Percentiles rank a stretch among this genome's conserved stretches.
Conservation (phyloP, 495 filamentous ascomycete genomes). For the Aspergillus incahuasiensis region DNA sequence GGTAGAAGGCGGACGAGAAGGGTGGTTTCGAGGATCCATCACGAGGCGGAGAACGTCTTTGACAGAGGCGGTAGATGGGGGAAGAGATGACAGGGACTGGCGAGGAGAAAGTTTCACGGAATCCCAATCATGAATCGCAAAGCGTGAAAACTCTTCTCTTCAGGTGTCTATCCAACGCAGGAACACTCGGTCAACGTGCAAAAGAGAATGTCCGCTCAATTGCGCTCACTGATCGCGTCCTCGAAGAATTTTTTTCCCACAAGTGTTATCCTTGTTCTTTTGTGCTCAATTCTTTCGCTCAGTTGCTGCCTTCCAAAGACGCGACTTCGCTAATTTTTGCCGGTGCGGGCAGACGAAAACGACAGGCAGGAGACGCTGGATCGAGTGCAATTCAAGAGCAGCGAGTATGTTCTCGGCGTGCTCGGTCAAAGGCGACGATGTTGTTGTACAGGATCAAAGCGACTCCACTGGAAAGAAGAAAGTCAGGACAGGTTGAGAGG, state of each 20-base stretch:
- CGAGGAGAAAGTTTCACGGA: constrained; percentile 34
- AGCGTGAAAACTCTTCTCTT: constrained; percentile 18
- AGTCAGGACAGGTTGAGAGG: constrained; percentile 31
- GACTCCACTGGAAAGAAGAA: constrained; percentile 30
- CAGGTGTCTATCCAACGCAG: constrained; percentile 18
- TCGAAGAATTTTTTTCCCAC: constrained; percentile 13
- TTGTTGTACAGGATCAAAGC: constrained; percentile 27
- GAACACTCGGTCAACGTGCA: constrained; percentile 1
- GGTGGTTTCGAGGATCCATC: constrained; percentile 53
- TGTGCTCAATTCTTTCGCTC: constrained; percentile 12
- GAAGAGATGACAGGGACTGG: constrained; percentile 25
- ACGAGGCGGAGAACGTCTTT: constrained; percentile 27
- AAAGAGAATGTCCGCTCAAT: constrained; percentile 14
- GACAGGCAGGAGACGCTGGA: constrained; percentile 1
- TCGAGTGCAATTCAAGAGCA: not conserved
- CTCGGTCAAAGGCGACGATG: constrained; percentile 23
- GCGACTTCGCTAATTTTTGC: not conserved
- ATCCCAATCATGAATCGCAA: constrained; percentile 46
- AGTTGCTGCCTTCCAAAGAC: constrained; percentile 7
- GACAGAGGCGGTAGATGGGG: constrained; percentile 26
- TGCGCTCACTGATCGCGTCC: constrained; percentile 10
- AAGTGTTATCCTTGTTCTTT: not conserved
- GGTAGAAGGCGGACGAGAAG: constrained; percentile 53
- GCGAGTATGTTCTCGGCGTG: not conserved
- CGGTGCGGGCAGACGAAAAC: not conserved